Evolutionary conservation across 305 asterid genomes (phyloP).

Genomic region (Fraxinus paxiana): DNA sequence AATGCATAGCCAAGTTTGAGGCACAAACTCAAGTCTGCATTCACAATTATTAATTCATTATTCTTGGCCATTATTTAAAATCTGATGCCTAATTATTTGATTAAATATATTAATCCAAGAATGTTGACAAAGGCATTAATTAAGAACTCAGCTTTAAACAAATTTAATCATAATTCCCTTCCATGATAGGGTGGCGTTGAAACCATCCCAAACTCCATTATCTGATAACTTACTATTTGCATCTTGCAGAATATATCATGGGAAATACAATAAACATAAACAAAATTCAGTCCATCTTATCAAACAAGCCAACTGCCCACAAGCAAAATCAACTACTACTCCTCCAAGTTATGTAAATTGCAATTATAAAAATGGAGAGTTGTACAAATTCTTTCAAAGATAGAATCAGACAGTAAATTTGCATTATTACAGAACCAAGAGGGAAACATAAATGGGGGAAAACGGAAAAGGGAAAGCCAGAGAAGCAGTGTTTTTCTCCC

Average conservation of each 20-base stretch:
- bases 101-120: background rate
- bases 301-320: background rate
- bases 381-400: background rate
- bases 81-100: background rate
- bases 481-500: background rate
- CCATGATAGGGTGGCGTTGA: background rate
- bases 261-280: background rate
- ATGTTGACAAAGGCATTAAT: background rate
- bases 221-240: background rate
- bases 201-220: background rate
- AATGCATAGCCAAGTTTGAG: slow-evolving; percentile 18
- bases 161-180: background rate
- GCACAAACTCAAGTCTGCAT: slow-evolving; percentile 17
- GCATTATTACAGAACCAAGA: background rate
- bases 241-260: background rate
- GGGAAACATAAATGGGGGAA: background rate
- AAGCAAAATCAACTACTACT: background rate
- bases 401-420: background rate
- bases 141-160: background rate
- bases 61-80: background rate
- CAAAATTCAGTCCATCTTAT: background rate
- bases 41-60: slow-evolving; percentile 2
- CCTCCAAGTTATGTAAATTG: background rate
- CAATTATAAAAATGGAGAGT: background rate
- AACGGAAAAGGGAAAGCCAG: background rate